These are phyloP conservation scores for Agrocybe praecox DNA, from an alignment of 768 basidiomycete species.

Conservation along the genomic window DNA sequence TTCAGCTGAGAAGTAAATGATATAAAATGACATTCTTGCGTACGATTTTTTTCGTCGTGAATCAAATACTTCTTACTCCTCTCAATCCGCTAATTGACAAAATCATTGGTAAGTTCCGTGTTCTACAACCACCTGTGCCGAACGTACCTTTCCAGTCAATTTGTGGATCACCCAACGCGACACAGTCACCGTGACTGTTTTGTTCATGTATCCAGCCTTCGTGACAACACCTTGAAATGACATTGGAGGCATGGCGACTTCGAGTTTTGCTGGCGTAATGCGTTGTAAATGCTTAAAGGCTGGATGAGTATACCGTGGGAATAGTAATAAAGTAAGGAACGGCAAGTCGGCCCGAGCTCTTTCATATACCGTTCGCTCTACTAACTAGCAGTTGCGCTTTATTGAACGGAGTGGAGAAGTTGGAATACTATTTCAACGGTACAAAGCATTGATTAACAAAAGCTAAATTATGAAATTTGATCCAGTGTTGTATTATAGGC, in stretches of 20 bases:
- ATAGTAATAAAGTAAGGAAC: not conserved
- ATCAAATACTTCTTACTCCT: conserved; percentile 78
- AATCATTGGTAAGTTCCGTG: not conserved
- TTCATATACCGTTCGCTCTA: too few species aligned
- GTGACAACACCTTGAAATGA: conserved; percentile 74
- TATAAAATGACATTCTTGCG: conserved; percentile 23
- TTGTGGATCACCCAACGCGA: conserved; percentile 74
- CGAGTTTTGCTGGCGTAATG: conserved; percentile 1
- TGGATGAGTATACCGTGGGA: not conserved
- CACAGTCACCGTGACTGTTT: conserved; percentile 84
- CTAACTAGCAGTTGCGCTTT: too few species aligned
- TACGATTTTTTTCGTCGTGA: conserved; percentile 75
- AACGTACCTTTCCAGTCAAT: conserved; percentile 72
- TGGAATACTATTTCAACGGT: too few species aligned
- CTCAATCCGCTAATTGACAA: conserved; percentile 59
- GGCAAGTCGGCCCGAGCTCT: too few species aligned
- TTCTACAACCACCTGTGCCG: not conserved
- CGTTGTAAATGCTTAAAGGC: not conserved
- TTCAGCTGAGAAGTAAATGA: conserved; percentile 6
- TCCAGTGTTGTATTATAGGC: not conserved
- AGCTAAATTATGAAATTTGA: too few species aligned
- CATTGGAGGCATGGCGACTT: conserved; percentile 70
- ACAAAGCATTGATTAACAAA: too few species aligned
- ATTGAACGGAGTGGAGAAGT: too few species aligned
- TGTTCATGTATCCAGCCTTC: conserved; percentile 81